Base-by-base conservation (phyloP, 208 protist species). In the Leishmania martiniquensis region DNA sequence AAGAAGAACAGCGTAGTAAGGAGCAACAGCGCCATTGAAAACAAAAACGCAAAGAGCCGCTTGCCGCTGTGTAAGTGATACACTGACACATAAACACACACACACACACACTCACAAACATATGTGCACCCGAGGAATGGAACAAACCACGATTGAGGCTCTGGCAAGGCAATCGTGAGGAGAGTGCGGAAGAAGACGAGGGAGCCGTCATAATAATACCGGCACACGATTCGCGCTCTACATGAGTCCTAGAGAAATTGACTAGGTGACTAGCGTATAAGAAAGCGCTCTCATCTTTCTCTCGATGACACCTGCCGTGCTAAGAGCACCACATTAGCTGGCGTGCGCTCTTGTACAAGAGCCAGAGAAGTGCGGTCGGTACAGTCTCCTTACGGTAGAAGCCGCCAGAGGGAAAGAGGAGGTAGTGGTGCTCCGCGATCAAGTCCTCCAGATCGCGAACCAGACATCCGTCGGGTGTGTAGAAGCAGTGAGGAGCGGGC, bases 311-410 rank as follows among this genome's bases (percentile, higher is more conserved):
- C 37, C 10, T 42, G 13, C 59, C 47, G 37, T 9, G 25, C 34
- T 59, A 75, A 9, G 73, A 39, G 59, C 59, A 32, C 29, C 76
- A 32, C 66, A 75, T 67, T 10, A 81, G 3, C n/a, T 49, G 51
- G 32, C 74, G 66, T 4, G 81, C 81, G 12, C 75, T 72, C 6
- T 2, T 75, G 60, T 81, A 79, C 9, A 85, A 73, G 34, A 78
- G 15, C 73, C 81, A 78, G 42, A 85, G 47, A n/a, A 85, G 81
- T 13, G 73, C 75, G 4, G 71, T 82, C 0, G 81, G 81, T 17
- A 85, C 76, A 4, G 71, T n/a, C 5, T 75, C 37, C 22, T 45
- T 44, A 9, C 81, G 81, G 44, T 85, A 85, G 42, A 77, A 74
- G 5, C 81, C 75, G 17, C 73, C 72, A 32, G 39, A 75, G 34